These are phyloP conservation scores for Zygoascus sp. DNA, from an alignment of 1,139 yeast genomes.

Conservation along the genomic window DNA sequence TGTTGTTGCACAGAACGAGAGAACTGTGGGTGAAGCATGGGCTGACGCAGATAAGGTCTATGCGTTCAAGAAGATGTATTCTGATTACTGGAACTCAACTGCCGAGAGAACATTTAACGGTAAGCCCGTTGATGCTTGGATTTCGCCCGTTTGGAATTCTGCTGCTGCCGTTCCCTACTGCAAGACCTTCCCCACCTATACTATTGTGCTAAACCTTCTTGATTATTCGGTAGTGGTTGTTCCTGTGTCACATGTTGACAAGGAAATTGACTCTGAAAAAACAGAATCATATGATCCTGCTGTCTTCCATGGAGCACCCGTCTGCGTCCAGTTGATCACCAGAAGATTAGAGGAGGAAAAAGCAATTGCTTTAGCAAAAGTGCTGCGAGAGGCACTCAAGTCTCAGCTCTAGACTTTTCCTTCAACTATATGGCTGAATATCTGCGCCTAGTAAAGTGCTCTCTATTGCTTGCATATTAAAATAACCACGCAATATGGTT, in stretches of 20 bases:
- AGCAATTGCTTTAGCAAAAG: conserved; percentile 40
- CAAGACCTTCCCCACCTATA: conserved; percentile 31
- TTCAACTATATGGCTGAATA: too few species aligned
- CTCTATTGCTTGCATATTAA: too few species aligned
- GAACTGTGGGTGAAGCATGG: conserved; percentile 44
- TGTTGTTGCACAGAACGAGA: conserved; percentile 2
- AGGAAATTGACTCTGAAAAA: conserved; percentile 30
- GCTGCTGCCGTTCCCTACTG: conserved; percentile 41
- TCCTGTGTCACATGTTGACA: conserved; percentile 46
- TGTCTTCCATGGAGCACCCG: conserved; percentile 48
- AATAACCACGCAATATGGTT: too few species aligned
- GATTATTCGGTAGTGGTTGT: conserved; percentile 44
- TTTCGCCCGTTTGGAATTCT: conserved; percentile 48
- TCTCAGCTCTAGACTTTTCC: too few species aligned
- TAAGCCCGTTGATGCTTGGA: conserved; percentile 46
- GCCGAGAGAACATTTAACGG: conserved; percentile 37
- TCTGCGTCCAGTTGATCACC: conserved; percentile 48
- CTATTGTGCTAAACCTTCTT: conserved; percentile 43
- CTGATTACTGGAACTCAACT: conserved; percentile 39
- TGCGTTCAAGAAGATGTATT: conserved; percentile 34
- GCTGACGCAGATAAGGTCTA: conserved; percentile 40
- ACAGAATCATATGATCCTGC: conserved; percentile 40
- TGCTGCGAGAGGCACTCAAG: conserved; percentile 14
- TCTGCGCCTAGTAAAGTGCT: too few species aligned
- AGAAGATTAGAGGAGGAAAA: conserved; percentile 50